phyloP scores from a whole-genome alignment of 1,284 basidiomycete genomes.

The Trametes hirsuta region DNA sequence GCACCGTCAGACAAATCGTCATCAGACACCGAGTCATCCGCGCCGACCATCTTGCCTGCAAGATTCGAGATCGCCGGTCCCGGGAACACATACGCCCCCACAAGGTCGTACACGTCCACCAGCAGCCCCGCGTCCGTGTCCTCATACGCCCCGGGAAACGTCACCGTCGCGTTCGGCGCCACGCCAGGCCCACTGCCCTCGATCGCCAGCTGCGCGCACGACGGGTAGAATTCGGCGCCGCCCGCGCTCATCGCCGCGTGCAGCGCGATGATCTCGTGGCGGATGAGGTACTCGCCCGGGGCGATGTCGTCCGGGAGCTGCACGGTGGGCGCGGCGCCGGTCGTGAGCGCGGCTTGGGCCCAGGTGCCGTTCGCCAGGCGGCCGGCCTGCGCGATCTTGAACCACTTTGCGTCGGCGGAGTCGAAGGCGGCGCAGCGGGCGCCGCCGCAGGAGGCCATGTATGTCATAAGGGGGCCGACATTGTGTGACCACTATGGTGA shows the following conservation, averaged over 20 bases:
- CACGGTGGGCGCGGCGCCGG: constrained; percentile 43
- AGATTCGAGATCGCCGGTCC: constrained; percentile 40
- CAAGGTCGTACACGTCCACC: constrained; percentile 39
- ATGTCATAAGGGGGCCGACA: constrained; percentile 68
- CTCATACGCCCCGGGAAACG: constrained; percentile 66
- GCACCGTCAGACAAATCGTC: background rate
- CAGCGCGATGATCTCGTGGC: constrained; percentile 74
- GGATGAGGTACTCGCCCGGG: constrained; percentile 69
- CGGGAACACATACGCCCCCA: constrained; percentile 39
- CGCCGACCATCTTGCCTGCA: constrained; percentile 9
- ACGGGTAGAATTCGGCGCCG: constrained; percentile 74
- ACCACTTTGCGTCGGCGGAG: constrained; percentile 62
- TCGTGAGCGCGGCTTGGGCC: constrained; percentile 42
- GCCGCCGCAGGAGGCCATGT: constrained; percentile 65
- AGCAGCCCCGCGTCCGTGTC: constrained; percentile 66
- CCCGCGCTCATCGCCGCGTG: constrained; percentile 54
- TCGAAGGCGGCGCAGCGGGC: constrained; percentile 63
- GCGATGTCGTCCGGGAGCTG: constrained; percentile 58
- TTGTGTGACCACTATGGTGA: constrained; percentile 42
- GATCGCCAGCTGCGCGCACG: constrained; percentile 63
- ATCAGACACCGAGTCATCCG: background rate
- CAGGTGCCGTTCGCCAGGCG: constrained; percentile 39
- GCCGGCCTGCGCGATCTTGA: constrained; percentile 61
- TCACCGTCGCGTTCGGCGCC: constrained; percentile 47
- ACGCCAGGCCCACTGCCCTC: constrained; percentile 51